Conservation (phyloP, 2,329 filamentous ascomycete species). For the Fusarium austroafricanum region DNA sequence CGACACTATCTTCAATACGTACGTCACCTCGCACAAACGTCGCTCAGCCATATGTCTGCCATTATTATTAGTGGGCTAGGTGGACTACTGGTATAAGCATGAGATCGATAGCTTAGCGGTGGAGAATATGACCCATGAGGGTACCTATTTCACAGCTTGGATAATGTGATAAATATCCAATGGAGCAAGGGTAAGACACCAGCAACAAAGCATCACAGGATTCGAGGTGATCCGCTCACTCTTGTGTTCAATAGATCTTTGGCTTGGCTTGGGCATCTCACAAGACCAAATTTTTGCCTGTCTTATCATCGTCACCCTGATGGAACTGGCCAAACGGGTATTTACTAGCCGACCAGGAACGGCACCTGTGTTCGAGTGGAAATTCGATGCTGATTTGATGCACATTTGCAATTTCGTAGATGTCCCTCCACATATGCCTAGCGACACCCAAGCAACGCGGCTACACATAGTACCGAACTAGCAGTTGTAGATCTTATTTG, state of each 20-base stretch:
- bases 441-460: not conserved
- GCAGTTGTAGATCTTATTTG: not conserved
- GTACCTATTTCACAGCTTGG: constrained; percentile 21
- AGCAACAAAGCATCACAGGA: constrained; percentile 20
- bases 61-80: constrained; percentile 16
- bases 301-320: constrained; percentile 15
- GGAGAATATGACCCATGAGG: constrained; percentile 21
- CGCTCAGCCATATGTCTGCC: constrained; percentile 17
- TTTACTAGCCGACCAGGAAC: constrained; percentile 20
- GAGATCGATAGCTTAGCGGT: constrained; percentile 28
- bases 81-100: not conserved
- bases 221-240: constrained; percentile 27
- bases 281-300: constrained; percentile 26
- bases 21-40: constrained; percentile 40
- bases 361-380: not conserved
- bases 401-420: constrained; percentile 7
- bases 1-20: constrained; percentile 28
- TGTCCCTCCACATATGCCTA: constrained; percentile 8
- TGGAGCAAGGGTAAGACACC: constrained; percentile 9
- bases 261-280: constrained; percentile 29
- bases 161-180: constrained; percentile 22
- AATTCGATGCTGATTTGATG: constrained; percentile 8
- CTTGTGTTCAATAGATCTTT: constrained; percentile 27
- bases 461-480: not conserved
- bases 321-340: constrained; percentile 33